Evolutionary conservation across 352 stramenopile species (phyloP).

Genomic region (Pilasporangium apinafurcum): DNA sequence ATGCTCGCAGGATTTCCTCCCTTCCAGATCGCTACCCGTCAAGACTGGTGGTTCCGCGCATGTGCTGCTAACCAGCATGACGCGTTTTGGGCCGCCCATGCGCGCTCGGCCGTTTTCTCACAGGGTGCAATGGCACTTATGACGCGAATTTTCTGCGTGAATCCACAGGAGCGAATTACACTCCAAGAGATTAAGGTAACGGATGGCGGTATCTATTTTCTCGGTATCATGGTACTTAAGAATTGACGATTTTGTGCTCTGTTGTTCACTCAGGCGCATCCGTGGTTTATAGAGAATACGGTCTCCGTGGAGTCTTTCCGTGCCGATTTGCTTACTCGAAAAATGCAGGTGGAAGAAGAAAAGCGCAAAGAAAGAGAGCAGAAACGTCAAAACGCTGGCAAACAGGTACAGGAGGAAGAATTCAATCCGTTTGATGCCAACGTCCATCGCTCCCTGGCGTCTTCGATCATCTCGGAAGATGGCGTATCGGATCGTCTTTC

Average conservation of each 20-base stretch:
- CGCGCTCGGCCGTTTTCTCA: slow-evolving; percentile 67
- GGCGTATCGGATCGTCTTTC: too few species aligned
- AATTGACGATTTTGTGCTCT: not conserved
- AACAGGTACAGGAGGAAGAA: slow-evolving; percentile 36
- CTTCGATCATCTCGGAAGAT: slow-evolving; percentile 22
- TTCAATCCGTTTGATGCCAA: slow-evolving; percentile 60
- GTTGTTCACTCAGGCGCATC: slow-evolving; percentile 26
- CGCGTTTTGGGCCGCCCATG: slow-evolving; percentile 73
- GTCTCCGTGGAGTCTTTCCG: slow-evolving; percentile 34
- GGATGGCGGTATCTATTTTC: not conserved
- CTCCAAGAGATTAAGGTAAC: slow-evolving; percentile 68
- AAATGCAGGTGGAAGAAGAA: slow-evolving; percentile 60
- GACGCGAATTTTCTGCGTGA: slow-evolving; percentile 63
- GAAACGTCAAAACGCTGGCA: slow-evolving; percentile 32
- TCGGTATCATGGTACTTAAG: not conserved
- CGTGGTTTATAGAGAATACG: slow-evolving; percentile 51
- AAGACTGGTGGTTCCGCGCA: slow-evolving; percentile 89
- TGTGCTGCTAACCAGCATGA: slow-evolving; percentile 69
- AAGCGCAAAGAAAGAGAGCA: slow-evolving; percentile 62
- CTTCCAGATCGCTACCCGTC: slow-evolving; percentile 84
- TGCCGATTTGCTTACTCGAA: slow-evolving; percentile 48
- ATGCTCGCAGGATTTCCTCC: slow-evolving; percentile 90
- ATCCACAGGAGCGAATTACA: slow-evolving; percentile 69
- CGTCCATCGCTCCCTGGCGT: slow-evolving; percentile 30
- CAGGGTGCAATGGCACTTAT: slow-evolving; percentile 64